A percentile compares a stretch with the other conserved stretches of the same genome.
These are phyloP conservation scores for Pythium phragmitis DNA, from an alignment of 352 stramenopile species.

Conservation along the genomic window DNA sequence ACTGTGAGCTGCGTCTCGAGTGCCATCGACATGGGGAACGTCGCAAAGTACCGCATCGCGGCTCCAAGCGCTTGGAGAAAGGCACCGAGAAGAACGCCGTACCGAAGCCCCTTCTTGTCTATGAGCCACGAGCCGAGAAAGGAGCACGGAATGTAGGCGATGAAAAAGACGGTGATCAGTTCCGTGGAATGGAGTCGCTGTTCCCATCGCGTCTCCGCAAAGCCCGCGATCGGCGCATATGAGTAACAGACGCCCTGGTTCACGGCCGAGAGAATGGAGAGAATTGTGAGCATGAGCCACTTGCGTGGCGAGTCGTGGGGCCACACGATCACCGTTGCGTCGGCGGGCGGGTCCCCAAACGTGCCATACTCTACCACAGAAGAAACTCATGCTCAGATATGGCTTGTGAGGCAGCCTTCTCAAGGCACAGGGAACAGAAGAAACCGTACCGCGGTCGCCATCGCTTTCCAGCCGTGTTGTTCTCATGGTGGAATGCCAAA, in stretches of 20 bases:
- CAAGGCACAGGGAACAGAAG: background rate
- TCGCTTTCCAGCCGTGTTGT: constrained; percentile 4
- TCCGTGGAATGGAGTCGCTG: constrained; percentile 63
- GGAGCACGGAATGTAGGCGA: constrained; percentile 76
- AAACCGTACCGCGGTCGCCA: background rate
- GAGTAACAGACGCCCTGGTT: constrained; percentile 81
- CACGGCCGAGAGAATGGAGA: constrained; percentile 58
- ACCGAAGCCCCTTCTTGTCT: constrained; percentile 69
- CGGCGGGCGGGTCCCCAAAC: background rate
- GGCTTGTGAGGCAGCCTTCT: background rate
- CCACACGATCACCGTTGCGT: background rate
- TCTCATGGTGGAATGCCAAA: background rate
- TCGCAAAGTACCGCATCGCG: constrained; percentile 38
- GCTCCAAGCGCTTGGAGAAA: constrained; percentile 57
- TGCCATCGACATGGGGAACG: constrained; percentile 21
- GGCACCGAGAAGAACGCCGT: constrained; percentile 57
- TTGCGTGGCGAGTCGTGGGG: constrained; percentile 30
- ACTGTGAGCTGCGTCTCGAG: constrained; percentile 45
- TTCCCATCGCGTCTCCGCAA: constrained; percentile 57
- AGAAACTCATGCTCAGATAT: background rate
- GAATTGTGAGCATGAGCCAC: constrained; percentile 64
- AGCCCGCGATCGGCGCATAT: constrained; percentile 66
- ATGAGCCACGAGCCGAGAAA: constrained; percentile 80
- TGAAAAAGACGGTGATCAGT: constrained; percentile 77
- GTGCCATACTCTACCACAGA: constrained; percentile 3